phyloP scores from a whole-genome alignment of 768 basidiomycete species.

The Grammothele lineata region DNA sequence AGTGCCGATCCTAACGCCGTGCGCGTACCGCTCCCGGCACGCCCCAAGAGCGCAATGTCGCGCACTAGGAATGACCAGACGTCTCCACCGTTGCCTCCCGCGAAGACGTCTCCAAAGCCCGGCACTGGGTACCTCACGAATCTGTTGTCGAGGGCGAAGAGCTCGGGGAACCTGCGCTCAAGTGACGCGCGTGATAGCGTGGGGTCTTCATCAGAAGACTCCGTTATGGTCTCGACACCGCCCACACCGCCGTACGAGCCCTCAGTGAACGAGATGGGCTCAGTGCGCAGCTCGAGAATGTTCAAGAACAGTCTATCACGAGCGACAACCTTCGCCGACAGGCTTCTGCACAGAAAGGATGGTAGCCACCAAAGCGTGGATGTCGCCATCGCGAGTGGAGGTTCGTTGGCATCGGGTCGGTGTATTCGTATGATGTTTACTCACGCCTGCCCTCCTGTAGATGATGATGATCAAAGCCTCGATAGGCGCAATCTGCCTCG shows the following conservation, averaged over 20 bases:
- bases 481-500: slow-evolving; percentile 7
- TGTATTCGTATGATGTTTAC: not conserved
- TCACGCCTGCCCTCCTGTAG: not conserved
- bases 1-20: slow-evolving; percentile 12
- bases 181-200: slow-evolving; percentile 53
- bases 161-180: slow-evolving; percentile 13
- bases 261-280: slow-evolving; percentile 24
- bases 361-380: slow-evolving; percentile 13
- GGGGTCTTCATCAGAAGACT: slow-evolving; percentile 68
- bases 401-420: slow-evolving; percentile 1
- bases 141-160: slow-evolving; percentile 16
- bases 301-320: slow-evolving; percentile 24
- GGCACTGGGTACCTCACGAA: slow-evolving; percentile 40
- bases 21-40: slow-evolving; percentile 8
- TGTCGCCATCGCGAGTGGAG: slow-evolving; percentile 14
- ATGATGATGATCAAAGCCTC: slow-evolving; percentile 10
- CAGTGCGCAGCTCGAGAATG: slow-evolving; percentile 31
- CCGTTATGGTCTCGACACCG: slow-evolving; percentile 55
- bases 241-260: slow-evolving; percentile 38
- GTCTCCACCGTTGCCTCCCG: not conserved
- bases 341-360: slow-evolving; percentile 20
- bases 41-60: slow-evolving; percentile 13
- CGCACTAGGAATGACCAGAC: not conserved
- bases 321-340: slow-evolving; percentile 23
- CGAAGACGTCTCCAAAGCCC: slow-evolving; percentile 13